Conservation (phyloP, 345 rosid species). For the sweet orange (Citrus sinensis) region DVS_A1.0 CM039163.1:20784501-20785000, state of each 20-base stretch:
- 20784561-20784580: slow-evolving; percentile 55
- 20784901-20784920: slow-evolving; percentile 39
- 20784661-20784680: slow-evolving; percentile 89
- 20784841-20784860: not conserved
- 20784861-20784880: not conserved
- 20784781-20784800: slow-evolving; percentile 27
- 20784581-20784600: slow-evolving; percentile 50
- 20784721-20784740: slow-evolving; percentile 54
- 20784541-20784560: slow-evolving; percentile 14
- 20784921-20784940: slow-evolving; percentile 52
- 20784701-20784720: slow-evolving; percentile 43
- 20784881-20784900: slow-evolving; percentile 12
- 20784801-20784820: slow-evolving; percentile 6
- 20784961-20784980: no score
- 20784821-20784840: not conserved
- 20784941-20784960: no score
- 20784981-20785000: no score
- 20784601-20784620: slow-evolving; percentile 70
- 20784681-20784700: slow-evolving; percentile 58
- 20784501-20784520: no score
- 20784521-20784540: no score
- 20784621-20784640: slow-evolving; percentile 73
- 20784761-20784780: slow-evolving; percentile 63
- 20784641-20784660: slow-evolving; percentile 79
- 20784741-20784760: slow-evolving; percentile 37